A percentile compares a stretch with the other conserved stretches of the same genome.
Conservation (phyloP, 2,329 filamentous ascomycete species). For the Hypoxylon sp. region DNA sequence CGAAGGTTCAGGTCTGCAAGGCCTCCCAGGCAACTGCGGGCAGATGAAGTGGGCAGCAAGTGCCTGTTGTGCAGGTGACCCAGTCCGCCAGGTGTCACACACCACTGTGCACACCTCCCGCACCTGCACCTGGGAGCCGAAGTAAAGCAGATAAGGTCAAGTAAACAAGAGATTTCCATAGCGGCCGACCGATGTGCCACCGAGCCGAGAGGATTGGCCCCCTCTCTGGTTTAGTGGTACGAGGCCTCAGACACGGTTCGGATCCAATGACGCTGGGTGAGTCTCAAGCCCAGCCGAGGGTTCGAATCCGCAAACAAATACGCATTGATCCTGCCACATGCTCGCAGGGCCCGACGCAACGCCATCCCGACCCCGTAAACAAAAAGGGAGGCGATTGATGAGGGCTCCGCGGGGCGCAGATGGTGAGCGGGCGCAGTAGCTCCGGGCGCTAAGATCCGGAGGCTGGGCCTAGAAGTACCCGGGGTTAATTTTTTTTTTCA, state of each 20-base stretch:
- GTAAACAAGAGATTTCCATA: neutral
- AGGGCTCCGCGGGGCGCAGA: neutral
- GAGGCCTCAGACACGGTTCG: conserved; percentile 1
- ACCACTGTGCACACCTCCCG: neutral
- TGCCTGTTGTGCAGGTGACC: neutral
- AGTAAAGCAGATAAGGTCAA: neutral
- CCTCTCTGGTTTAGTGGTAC: neutral
- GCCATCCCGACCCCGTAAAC: neutral
- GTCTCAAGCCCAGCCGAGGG: neutral
- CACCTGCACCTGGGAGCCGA: neutral
- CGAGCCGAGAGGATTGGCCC: neutral
- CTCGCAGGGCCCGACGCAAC: neutral
- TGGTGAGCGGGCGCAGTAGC: neutral
- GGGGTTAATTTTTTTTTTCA: neutral
- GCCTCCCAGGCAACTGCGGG: neutral
- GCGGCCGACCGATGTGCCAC: neutral
- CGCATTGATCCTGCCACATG: neutral
- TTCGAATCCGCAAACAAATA: neutral
- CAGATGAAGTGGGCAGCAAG: neutral
- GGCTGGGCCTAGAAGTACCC: conserved; percentile 1
- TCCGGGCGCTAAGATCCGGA: neutral
- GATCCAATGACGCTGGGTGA: neutral
- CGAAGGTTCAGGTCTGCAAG: neutral
- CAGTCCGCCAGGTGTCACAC: neutral
- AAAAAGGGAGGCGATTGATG: neutral